Percentiles rank a stretch among this genome's conserved stretches.
Conservation (phyloP, 176 grass and related monocot genomes). For the Puccinellia tenuiflora region DNA sequence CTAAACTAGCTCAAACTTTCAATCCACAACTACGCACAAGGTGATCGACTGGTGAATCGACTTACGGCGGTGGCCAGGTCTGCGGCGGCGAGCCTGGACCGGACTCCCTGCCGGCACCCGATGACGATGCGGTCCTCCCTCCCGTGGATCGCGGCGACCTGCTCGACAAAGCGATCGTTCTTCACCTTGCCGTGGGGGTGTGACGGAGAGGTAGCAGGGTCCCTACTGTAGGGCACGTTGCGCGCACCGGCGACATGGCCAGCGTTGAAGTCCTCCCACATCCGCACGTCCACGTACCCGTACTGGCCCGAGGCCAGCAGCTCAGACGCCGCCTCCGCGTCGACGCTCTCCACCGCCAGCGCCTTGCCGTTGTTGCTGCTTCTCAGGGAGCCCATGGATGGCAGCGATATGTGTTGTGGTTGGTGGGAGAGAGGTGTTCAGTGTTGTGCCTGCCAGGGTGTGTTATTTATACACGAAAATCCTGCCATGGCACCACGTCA, state of each 20-base stretch:
- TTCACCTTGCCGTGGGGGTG: conserved; percentile 11
- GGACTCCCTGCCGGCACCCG: conserved; percentile 26
- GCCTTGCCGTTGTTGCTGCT: no score
- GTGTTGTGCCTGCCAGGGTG: no score
- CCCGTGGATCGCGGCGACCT: conserved; percentile 7
- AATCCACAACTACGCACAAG: no score
- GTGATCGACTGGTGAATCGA: no score
- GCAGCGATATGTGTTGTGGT: no score
- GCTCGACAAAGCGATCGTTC: conserved; percentile 8
- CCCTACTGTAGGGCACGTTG: conserved; percentile 30
- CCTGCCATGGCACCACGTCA: no score
- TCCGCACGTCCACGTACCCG: conserved; percentile 20
- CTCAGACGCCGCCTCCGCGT: no score
- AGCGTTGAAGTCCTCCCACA: conserved; percentile 37
- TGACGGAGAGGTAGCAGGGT: conserved; percentile 32
- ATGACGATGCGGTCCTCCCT: conserved; percentile 6
- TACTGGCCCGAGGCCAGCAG: neutral
- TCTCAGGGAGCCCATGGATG: no score
- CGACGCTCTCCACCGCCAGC: no score
- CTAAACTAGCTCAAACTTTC: no score
- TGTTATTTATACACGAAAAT: no score
- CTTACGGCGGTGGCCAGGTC: conserved; percentile 30
- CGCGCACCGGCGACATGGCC: conserved; percentile 24
- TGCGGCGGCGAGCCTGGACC: conserved; percentile 31
- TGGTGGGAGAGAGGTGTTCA: no score